Base-by-base conservation (phyloP, 352 stramenopile species). In the Pythium chondricola region DNA sequence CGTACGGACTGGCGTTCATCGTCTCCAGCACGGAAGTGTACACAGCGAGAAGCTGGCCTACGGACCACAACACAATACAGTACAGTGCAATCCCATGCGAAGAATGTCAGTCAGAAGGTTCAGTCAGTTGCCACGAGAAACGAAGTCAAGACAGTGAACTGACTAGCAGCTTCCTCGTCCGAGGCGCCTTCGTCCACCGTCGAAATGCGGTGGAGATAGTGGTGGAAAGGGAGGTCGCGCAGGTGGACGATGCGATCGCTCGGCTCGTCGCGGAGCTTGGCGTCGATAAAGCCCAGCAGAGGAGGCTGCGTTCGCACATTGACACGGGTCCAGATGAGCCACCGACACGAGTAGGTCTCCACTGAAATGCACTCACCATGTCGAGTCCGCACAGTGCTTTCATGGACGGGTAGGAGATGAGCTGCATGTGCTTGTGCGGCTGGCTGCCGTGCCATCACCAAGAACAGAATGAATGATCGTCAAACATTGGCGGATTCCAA, bases 401-500 rank as follows among this genome's bases (percentile, higher is more conserved):
- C 43, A 89, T 71, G 22, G 75, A 89, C 39, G 71, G 58, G 58
- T 86, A 88, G 52, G 81, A 87, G 49, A 88, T 92, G 40, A 89
- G 73, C 57, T 92, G 81, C 77, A 92, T 88, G 67, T 92, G 81
- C 48, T 92, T 92, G 62, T 88, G 77, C n/a, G 81, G 78, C 57
- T 92, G 81, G 45, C 78, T 91, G 48, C 5, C n/a, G n/a, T n/a
- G n/a, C n/a, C n/a, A n/a, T n/a, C n/a, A n/a, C n/a, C n/a, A n/a
- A 18, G 20, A 22, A 11, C 33, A 39, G 5, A 46, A 11, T 14
- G 1, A 6, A n/a, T 11, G 9, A 42, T 38, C 6, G 24, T 52
- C 22, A 22, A 21, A 21, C 25, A 22, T 30, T n/a, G 16, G 18
- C 26, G 17, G n/a, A n/a, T n/a, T n/a, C n/a, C n/a, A n/a, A n/a